Base-by-base conservation (phyloP, 768 basidiomycete genomes). In the Mycena chlorophos region DNA sequence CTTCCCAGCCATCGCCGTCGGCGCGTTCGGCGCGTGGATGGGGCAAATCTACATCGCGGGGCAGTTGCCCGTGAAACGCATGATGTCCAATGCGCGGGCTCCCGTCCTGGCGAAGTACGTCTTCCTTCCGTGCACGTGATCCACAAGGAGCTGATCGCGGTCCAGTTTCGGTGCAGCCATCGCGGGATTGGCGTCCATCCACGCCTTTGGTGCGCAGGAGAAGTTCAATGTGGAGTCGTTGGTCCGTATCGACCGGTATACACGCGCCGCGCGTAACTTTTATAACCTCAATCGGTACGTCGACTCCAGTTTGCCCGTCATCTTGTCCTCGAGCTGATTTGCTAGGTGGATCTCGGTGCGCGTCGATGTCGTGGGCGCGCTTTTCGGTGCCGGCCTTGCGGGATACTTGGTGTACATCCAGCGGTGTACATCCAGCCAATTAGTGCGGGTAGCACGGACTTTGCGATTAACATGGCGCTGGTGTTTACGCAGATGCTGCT, bases 121-220 rank as follows among this genome's bases (percentile, higher is more conserved):
- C 27, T 5, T 17, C 12, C 40, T 2, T 26, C 25, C 5, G 5
- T 16, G 20, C 30, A 16, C 26, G 6, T 25, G 10, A 16, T 13
- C 3, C 28, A 28, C 8, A 8, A 13, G 29, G 2, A 20, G 12
- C 29, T 22, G 19, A 34, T 16, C 6, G 4, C n/a, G 20, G 23
- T 5, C 42, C 52, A 59, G 47, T 27, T 38, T 52, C 39, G 43
- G 49, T 3, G 48, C 51, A 40, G 43, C 52, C 2, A 58, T 54
- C 8, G 42, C 42, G 19, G 57, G 57, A 8, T 16, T 51, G 22
- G 80, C 69, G 19, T 79, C 85, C 6, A 83, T 90, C 53, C 77
- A 87, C 22, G 88, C 88, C 0, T 90, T 85, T 64, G 81, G 82
- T 3, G 83, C 81, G 5, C 77, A 87, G 68, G 67, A 72, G 25